A percentile compares a stretch with the other conserved stretches of the same genome.
These are phyloP conservation scores for Kregervanrija fluxuum DNA, from an alignment of 805 yeast species.

Conservation along the genomic window DNA sequence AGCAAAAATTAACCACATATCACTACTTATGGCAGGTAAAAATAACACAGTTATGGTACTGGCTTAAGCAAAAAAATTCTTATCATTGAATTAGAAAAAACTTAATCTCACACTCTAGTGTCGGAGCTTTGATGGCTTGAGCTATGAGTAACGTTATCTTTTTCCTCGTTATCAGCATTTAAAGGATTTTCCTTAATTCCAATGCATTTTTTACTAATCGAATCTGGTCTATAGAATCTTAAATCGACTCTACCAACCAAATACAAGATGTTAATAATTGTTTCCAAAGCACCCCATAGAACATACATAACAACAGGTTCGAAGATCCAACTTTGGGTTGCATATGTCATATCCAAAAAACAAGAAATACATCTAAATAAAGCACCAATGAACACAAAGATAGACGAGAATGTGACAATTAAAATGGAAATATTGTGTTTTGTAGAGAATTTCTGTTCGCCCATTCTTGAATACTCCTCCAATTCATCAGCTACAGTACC, in stretches of 20 bases:
- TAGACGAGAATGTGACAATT: constrained; percentile 38
- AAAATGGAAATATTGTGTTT: constrained; percentile 46
- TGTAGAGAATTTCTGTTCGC: constrained; percentile 23
- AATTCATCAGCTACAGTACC: constrained; percentile 14
- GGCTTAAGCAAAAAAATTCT: too few relatives aligned
- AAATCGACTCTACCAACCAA: constrained; percentile 62
- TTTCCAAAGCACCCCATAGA: constrained; percentile 63
- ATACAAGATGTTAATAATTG: constrained; percentile 47
- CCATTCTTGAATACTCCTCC: constrained; percentile 16
- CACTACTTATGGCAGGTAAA: too few relatives aligned
- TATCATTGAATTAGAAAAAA: not conserved
- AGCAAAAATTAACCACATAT: too few relatives aligned
- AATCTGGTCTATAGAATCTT: constrained; percentile 73
- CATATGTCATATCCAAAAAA: constrained; percentile 29
- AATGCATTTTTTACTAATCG: constrained; percentile 8
- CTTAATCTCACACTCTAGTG: constrained; percentile 5
- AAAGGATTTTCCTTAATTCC: not conserved
- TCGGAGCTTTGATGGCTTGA: constrained; percentile 6
- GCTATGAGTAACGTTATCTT: constrained; percentile 1
- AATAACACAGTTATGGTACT: too few relatives aligned
- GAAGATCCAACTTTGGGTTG: constrained; percentile 35
- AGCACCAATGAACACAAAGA: constrained; percentile 44
- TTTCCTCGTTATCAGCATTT: not conserved
- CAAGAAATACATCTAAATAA: constrained; percentile 42
- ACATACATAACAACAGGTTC: constrained; percentile 57